These are phyloP conservation scores for Chlamydomonas reinhardtii DNA, from an alignment of 163 green algal genomes.

Conservation along the genomic window DNA sequence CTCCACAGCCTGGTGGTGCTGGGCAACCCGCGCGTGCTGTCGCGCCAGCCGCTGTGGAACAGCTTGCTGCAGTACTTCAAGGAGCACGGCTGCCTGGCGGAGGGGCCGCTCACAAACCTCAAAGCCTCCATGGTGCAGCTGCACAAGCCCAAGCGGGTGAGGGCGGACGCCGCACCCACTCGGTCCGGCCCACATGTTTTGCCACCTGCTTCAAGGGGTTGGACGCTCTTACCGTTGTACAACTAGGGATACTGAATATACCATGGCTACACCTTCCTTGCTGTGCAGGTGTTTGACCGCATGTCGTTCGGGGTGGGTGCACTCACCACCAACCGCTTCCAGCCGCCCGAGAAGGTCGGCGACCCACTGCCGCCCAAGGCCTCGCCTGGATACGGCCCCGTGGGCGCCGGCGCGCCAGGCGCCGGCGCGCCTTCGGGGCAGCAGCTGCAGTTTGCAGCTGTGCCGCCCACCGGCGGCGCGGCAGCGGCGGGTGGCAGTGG, in stretches of 20 bases:
- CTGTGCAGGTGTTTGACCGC: slow-evolving; percentile 64
- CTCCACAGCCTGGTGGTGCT: slow-evolving; percentile 85
- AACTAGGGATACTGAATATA: no score
- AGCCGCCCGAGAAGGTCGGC: slow-evolving; percentile 68
- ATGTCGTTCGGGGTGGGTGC: slow-evolving; percentile 64
- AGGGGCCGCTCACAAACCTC: slow-evolving; percentile 94
- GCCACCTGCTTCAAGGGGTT: no score
- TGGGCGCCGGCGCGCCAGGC: no score
- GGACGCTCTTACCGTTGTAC: no score
- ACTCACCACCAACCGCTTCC: slow-evolving; percentile 69
- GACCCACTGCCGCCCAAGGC: slow-evolving; percentile 53
- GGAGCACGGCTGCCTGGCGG: slow-evolving; percentile 90
- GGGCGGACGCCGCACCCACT: no score
- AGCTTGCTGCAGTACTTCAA: slow-evolving; percentile 94
- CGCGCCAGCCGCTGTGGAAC: slow-evolving; percentile 92
- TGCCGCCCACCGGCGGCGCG: neutral
- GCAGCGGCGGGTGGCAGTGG: neutral
- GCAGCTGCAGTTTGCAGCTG: neutral
- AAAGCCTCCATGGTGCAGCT: slow-evolving; percentile 92
- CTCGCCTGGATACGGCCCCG: no score
- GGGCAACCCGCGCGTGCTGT: slow-evolving; percentile 95
- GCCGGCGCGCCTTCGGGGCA: no score
- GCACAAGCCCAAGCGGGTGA: slow-evolving; percentile 72
- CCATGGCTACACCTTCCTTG: no score
- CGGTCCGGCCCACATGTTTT: no score